A percentile compares a stretch with the other conserved stretches of the same genome.
phyloP scores from a whole-genome alignment of 2,329 filamentous ascomycete species.

The Fulvia fulva region DNA sequence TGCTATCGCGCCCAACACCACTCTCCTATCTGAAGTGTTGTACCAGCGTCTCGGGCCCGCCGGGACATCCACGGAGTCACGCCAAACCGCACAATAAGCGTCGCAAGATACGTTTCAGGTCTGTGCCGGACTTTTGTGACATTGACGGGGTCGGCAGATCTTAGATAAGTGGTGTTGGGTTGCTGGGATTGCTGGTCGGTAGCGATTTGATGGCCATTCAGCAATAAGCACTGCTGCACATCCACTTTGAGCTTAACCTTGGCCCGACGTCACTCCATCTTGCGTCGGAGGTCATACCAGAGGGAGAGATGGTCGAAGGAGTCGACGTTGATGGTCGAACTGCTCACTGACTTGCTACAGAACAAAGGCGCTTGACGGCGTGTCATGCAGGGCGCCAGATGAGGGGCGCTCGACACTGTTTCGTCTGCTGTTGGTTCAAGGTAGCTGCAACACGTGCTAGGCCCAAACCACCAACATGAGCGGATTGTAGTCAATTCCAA shows the following conservation, averaged over 20 bases:
- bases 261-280: neutral
- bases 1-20: neutral
- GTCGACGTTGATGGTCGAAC: neutral
- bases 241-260: neutral
- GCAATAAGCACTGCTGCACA: neutral
- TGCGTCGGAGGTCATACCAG: neutral
- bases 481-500: neutral
- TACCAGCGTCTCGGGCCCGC: neutral
- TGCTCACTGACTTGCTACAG: neutral
- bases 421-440: neutral
- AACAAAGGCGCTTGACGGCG: neutral
- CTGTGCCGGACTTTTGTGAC: neutral
- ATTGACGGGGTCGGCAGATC: neutral
- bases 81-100: constrained; percentile 8
- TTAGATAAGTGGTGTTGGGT: neutral
- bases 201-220: neutral
- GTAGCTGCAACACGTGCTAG: neutral
- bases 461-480: neutral
- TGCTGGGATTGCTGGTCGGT: neutral
- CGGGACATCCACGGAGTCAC: neutral
- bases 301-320: neutral
- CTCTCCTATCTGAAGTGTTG: constrained; percentile 1
- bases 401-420: neutral
- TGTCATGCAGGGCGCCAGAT: neutral
- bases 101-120: neutral